Percentiles rank a stretch among this genome's conserved stretches.
Evolutionary conservation across 768 basidiomycete species (phyloP).

Genomic region (Tulasnella sp.): DNA sequence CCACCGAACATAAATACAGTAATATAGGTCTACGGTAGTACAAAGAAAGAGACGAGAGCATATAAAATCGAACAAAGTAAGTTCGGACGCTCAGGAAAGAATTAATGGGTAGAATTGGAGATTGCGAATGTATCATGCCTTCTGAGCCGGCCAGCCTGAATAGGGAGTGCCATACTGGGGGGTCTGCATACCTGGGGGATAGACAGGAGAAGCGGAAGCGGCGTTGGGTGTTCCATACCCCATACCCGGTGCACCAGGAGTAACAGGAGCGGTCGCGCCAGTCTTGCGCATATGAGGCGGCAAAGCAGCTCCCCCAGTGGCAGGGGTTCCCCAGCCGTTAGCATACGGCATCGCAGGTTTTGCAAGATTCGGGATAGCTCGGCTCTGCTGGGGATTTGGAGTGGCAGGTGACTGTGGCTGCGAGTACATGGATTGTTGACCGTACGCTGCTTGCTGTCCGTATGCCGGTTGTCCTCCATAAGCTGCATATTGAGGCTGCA

Average conservation of each 20-base stretch:
- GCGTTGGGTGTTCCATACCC: neutral
- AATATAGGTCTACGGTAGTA: conserved; percentile 5
- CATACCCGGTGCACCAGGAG: neutral
- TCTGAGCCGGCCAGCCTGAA: conserved; percentile 4
- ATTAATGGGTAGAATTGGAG: neutral
- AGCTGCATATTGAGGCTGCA: neutral
- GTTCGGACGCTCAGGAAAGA: neutral
- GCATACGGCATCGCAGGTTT: neutral
- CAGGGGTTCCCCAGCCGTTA: neutral
- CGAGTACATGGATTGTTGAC: neutral
- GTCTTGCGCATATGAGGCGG: conserved; percentile 8
- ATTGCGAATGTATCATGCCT: neutral
- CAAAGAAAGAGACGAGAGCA: neutral
- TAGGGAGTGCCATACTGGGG: neutral
- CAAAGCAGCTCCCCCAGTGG: conserved; percentile 4
- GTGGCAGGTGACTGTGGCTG: neutral
- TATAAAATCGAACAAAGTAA: neutral
- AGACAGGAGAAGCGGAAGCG: neutral
- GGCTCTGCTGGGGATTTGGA: neutral
- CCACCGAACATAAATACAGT: neutral
- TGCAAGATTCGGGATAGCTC: conserved; percentile 11
- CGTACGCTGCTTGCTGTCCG: neutral
- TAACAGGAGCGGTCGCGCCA: neutral
- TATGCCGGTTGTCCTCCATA: neutral
- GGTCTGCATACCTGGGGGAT: neutral